These are phyloP conservation scores for Paraconiothyrium brasiliense DNA, from an alignment of 2,329 filamentous ascomycete species.

Conservation along the genomic window DNA sequence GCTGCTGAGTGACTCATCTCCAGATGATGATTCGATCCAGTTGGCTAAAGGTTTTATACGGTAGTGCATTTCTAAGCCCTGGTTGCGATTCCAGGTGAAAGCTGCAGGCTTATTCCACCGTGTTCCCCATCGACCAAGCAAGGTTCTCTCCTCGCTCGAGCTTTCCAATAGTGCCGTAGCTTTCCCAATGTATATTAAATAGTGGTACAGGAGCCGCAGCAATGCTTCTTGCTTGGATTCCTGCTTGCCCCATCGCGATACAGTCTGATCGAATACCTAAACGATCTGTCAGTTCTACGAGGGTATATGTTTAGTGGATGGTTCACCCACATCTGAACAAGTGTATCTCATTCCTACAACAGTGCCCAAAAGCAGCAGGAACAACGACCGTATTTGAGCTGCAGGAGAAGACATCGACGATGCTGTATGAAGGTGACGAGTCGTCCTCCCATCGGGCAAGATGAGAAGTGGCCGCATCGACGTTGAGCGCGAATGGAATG, in stretches of 20 bases:
- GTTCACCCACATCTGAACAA: slow-evolving; percentile 21
- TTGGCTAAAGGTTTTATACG: slow-evolving; percentile 26
- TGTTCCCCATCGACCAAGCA: slow-evolving; percentile 22
- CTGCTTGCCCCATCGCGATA: background rate
- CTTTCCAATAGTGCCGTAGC: slow-evolving; percentile 25
- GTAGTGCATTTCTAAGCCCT: slow-evolving; percentile 30
- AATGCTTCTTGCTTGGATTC: slow-evolving; percentile 27
- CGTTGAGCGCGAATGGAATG: slow-evolving; percentile 30
- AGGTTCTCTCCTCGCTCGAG: slow-evolving; percentile 21
- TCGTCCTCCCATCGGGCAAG: slow-evolving; percentile 27
- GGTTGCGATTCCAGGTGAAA: slow-evolving; percentile 27
- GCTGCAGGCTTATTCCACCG: slow-evolving; percentile 31
- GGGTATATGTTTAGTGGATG: background rate
- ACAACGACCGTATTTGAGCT: slow-evolving; percentile 28
- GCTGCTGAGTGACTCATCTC: slow-evolving; percentile 27
- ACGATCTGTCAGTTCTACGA: background rate
- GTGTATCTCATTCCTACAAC: slow-evolving; percentile 30
- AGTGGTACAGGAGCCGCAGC: slow-evolving; percentile 28
- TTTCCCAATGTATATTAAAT: slow-evolving; percentile 32
- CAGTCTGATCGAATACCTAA: slow-evolving; percentile 20
- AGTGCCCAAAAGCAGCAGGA: slow-evolving; percentile 27
- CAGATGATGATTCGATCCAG: slow-evolving; percentile 26
- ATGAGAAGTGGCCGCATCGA: slow-evolving; percentile 28
- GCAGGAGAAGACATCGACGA: slow-evolving; percentile 29
- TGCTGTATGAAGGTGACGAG: slow-evolving; percentile 21